Evolutionary conservation across 208 protist species (phyloP).

Genomic region (Leishmania mexicana): DNA sequence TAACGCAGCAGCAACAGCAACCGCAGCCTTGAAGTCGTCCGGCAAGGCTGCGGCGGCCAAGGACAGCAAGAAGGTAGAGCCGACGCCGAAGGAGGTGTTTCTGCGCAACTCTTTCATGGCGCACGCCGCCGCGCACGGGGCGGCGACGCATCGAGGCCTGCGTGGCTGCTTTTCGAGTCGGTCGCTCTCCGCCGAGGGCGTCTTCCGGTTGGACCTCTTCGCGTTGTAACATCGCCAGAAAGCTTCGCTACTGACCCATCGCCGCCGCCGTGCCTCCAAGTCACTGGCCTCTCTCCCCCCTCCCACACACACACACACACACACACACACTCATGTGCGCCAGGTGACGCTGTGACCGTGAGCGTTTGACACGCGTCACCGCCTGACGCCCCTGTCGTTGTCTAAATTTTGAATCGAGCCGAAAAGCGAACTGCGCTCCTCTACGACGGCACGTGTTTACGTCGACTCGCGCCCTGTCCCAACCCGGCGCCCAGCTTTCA

Average conservation of each 20-base stretch:
- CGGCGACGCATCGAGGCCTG: background rate
- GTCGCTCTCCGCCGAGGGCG: conserved; percentile 35
- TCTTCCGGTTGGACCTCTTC: conserved; percentile 47
- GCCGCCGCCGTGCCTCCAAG: background rate
- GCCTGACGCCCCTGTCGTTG: background rate
- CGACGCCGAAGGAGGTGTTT: conserved; percentile 33
- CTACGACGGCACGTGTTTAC: background rate
- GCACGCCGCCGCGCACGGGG: conserved; percentile 11
- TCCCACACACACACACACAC: background rate
- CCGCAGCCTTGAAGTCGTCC: conserved; percentile 1
- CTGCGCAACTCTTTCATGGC: conserved; percentile 25
- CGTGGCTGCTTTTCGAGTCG: conserved; percentile 21
- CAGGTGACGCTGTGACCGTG: background rate
- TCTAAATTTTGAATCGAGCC: background rate
- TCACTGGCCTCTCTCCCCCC: background rate
- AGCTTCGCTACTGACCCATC: background rate
- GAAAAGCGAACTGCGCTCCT: background rate
- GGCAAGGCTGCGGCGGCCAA: conserved; percentile 3
- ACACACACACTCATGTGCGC: background rate
- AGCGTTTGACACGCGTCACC: background rate
- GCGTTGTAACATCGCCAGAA: background rate
- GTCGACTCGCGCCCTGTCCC: background rate
- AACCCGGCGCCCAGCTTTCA: background rate
- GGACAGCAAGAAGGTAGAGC: conserved; percentile 9
- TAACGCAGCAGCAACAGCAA: conserved; percentile 1